phyloP scores from a whole-genome alignment of 164 flowering plant species.

The Piper betle region DNA sequence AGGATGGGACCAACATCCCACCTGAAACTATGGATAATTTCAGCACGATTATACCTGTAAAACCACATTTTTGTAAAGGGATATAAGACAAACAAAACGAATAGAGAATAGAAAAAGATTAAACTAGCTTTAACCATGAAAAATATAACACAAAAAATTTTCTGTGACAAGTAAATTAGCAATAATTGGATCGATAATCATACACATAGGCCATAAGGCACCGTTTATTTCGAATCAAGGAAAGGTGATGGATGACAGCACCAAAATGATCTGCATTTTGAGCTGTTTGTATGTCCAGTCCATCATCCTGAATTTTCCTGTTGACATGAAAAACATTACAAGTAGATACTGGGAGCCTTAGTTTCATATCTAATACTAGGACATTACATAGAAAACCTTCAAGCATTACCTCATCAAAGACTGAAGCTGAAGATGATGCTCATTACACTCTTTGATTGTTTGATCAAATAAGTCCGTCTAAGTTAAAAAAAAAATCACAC shows the following conservation, averaged over 20 bases:
- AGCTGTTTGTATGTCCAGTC: conserved; percentile 56
- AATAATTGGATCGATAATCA: not conserved
- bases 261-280: too few relatives aligned
- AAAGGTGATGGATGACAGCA: conserved; percentile 76
- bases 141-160: not conserved
- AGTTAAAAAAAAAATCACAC: conserved; percentile 7
- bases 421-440: conserved; percentile 54
- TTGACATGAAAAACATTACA: not conserved
- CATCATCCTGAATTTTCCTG: conserved; percentile 87
- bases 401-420: conserved; percentile 56
- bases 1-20: conserved; percentile 73
- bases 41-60: conserved; percentile 74
- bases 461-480: conserved; percentile 52
- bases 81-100: not conserved
- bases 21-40: conserved; percentile 50
- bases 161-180: not conserved
- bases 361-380: not conserved
- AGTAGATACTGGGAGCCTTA: not conserved
- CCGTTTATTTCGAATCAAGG: conserved; percentile 70
- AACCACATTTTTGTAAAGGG: not conserved
- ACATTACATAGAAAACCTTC: not conserved
- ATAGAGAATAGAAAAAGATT: not conserved
- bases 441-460: conserved; percentile 60
- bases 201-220: conserved; percentile 73
- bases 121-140: not conserved